These are phyloP conservation scores for Psilocybe sp. DNA, from an alignment of 768 basidiomycete genomes.

Conservation along the genomic window DNA sequence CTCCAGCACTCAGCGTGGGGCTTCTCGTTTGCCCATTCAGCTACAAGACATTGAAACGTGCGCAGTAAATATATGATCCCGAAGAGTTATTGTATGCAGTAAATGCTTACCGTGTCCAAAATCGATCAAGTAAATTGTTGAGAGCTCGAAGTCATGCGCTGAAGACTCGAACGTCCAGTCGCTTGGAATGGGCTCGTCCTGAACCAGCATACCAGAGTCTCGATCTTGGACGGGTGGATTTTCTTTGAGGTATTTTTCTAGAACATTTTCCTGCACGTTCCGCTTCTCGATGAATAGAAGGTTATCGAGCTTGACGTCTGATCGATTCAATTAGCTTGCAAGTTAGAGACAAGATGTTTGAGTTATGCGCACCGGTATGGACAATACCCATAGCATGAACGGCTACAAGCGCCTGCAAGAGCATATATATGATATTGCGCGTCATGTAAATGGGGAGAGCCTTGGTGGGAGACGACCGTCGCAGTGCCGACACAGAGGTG, in stretches of 20 bases:
- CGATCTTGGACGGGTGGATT: constrained; percentile 1
- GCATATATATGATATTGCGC: constrained; percentile 1
- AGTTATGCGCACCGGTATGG: constrained; percentile 1
- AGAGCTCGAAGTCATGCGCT: not conserved
- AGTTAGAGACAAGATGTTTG: not conserved
- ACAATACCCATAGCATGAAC: constrained; percentile 2
- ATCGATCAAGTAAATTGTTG: constrained; percentile 6
- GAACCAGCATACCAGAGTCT: not conserved
- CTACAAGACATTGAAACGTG: constrained; percentile 5
- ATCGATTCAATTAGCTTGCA: not conserved
- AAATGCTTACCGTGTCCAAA: constrained; percentile 17
- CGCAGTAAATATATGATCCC: not conserved
- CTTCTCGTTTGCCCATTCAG: constrained; percentile 16
- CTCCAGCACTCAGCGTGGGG: constrained; percentile 11
- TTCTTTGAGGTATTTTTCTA: constrained; percentile 5
- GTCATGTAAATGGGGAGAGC: not conserved
- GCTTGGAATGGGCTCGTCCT: constrained; percentile 5
- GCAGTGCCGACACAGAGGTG: constrained; percentile 3
- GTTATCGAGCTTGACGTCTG: constrained; percentile 25
- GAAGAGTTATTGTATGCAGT: not conserved
- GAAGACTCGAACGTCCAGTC: constrained; percentile 1
- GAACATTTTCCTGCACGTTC: not conserved
- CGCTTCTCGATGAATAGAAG: constrained; percentile 16
- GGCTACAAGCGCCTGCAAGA: not conserved
- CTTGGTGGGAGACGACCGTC: constrained; percentile 5